Percentiles rank a stretch among this genome's conserved stretches.
These are phyloP conservation scores for Malassezia sympodialis DNA, from an alignment of 1,284 basidiomycete species.

Conservation along the genomic window DNA sequence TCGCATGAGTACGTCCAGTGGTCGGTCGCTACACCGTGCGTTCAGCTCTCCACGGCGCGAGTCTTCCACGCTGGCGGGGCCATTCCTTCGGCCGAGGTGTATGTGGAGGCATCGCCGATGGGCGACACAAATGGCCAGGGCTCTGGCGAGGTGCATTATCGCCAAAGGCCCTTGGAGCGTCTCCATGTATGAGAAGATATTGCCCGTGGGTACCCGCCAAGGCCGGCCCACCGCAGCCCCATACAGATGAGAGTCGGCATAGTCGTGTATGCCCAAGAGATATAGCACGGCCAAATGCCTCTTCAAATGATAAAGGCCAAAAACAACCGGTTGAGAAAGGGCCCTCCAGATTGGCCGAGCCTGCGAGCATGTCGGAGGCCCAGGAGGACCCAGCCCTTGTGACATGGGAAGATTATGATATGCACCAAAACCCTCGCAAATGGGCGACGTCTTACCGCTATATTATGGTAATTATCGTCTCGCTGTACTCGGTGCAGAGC, in stretches of 20 bases:
- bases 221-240: neutral
- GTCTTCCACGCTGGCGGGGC: constrained; percentile 11
- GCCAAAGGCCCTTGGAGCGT: too few species aligned
- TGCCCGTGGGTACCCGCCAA: neutral
- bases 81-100: constrained; percentile 10
- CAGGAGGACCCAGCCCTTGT: neutral
- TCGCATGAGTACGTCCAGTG: neutral
- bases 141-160: too few species aligned
- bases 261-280: neutral
- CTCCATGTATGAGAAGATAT: neutral
- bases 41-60: neutral
- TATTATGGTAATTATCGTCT: constrained; percentile 4
- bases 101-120: neutral
- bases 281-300: neutral
- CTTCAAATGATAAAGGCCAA: neutral
- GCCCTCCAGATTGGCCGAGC: neutral
- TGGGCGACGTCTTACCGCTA: neutral
- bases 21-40: neutral
- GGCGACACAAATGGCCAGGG: too few species aligned
- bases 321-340: neutral
- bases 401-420: constrained; percentile 6
- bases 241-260: neutral
- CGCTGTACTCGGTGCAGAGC: constrained; percentile 9
- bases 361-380: neutral
- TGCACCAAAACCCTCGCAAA: constrained; percentile 7